These are phyloP conservation scores for Pistacia vera DNA, from an alignment of 345 rosid genomes.

Conservation along the genomic window DNA sequence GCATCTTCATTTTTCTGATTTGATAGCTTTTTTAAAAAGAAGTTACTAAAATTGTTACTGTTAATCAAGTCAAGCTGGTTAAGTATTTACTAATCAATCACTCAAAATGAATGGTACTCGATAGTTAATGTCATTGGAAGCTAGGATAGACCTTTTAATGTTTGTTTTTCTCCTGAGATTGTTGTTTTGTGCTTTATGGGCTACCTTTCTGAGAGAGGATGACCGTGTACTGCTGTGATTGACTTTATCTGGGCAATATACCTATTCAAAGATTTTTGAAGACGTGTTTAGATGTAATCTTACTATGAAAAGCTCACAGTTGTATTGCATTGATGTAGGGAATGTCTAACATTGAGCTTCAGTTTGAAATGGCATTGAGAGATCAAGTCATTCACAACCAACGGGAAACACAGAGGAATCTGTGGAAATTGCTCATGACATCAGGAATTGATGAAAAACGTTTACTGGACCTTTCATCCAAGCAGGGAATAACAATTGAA, in stretches of 20 bases:
- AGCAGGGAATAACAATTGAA: constrained; percentile 83
- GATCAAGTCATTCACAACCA: constrained; percentile 93
- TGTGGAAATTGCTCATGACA: constrained; percentile 82
- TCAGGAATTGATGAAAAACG: constrained; percentile 78
- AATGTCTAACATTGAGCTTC: constrained; percentile 93
- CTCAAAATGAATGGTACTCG: neutral
- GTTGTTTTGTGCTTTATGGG: neutral
- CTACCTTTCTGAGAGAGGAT: neutral
- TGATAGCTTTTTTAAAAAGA: neutral
- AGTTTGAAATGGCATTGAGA: constrained; percentile 95
- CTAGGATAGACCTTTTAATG: neutral
- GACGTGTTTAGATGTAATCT: neutral
- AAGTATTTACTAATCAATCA: too few species aligned
- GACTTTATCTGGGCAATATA: neutral
- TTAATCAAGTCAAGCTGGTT: too few species aligned
- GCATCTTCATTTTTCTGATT: neutral
- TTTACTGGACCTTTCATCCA: constrained; percentile 70
- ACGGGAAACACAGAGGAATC: constrained; percentile 75
- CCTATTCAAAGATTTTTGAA: neutral
- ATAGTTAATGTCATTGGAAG: neutral
- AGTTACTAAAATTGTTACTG: neutral
- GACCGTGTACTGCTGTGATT: neutral
- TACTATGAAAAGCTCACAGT: constrained; percentile 21
- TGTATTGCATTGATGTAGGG: constrained; percentile 49
- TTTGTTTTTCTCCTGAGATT: neutral